A percentile compares a stretch with the other conserved stretches of the same genome.
These are phyloP conservation scores for Acanthamoeba sp. DNA, from an alignment of 208 protist species.

Conservation along the genomic window DNA sequence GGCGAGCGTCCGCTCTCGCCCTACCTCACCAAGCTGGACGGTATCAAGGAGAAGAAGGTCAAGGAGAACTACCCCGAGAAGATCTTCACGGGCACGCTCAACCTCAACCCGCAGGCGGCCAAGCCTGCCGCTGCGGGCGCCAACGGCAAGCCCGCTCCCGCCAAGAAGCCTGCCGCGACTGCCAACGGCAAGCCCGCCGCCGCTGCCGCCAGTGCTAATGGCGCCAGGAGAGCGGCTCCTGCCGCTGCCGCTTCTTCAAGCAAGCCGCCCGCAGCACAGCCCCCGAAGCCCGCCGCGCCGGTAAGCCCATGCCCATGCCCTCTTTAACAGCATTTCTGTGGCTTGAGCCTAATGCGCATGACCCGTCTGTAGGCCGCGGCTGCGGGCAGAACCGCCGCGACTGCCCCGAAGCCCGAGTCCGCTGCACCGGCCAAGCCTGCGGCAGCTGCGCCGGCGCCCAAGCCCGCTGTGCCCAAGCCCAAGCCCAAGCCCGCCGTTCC, in stretches of 20 bases:
- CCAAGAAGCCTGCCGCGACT: slow-evolving; percentile 52
- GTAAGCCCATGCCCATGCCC: no score
- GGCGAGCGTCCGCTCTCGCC: slow-evolving; percentile 70
- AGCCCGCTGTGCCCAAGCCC: slow-evolving; percentile 36
- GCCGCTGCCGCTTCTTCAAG: slow-evolving; percentile 1
- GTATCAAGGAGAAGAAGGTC: slow-evolving; percentile 79
- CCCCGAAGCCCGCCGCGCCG: not conserved
- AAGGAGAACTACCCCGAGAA: slow-evolving; percentile 72
- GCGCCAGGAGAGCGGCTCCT: not conserved
- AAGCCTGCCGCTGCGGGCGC: slow-evolving; percentile 6
- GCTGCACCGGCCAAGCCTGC: not conserved
- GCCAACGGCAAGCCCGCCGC: not conserved
- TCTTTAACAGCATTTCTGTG: no score
- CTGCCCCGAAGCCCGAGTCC: not conserved
- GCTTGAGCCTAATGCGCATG: no score
- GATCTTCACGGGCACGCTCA: slow-evolving; percentile 54
- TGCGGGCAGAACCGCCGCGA: no score
- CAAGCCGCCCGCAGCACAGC: not conserved
- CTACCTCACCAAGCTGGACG: slow-evolving; percentile 72
- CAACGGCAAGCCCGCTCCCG: not conserved
- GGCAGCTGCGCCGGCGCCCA: slow-evolving; percentile 1
- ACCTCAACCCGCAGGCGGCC: slow-evolving; percentile 8
- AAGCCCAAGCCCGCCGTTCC: not conserved
- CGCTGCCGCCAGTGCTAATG: not conserved
- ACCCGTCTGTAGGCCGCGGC: no score